Evolutionary conservation across 1,284 basidiomycete genomes (phyloP), one percentile per base, ranked within the genome.

Genomic region (Coniophora puteana): DNA sequence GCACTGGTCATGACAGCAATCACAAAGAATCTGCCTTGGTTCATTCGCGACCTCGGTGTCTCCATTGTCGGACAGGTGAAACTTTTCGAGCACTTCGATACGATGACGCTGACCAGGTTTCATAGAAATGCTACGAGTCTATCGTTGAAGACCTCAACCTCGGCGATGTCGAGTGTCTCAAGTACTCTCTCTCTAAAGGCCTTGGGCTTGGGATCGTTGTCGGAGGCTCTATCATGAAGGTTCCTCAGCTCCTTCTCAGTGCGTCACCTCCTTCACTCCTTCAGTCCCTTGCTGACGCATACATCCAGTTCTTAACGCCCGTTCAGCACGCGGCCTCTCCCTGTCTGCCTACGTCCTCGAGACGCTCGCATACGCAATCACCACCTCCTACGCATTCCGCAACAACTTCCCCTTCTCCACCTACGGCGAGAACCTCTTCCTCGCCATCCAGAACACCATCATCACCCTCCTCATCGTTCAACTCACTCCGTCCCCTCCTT

Each of bases 211-310:
- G 88, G 0, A 94, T 99, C 48, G 93, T 98, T 29, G 69, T 91
- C 1, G 95, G 93, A 38, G 93, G 94, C 2, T 85, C 86, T 20
- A 91, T 98, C 47, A 90, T 98, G 82, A 98, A 98, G 67, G 76
- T 98, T 11, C 95, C 95, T 4, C 95, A 98, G 57, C 65, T 92
- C 8, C 54, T 84, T 20, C 72, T 87, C 40, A 85, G 84, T 88
- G 53, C 58, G 84, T 73, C 16, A 4, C 24, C n/a, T 18, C 11
- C 34, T 45, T 24, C 8, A 13, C n/a, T n/a, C n/a, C 8, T 13
- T 27, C 25, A 17, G 25, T 23, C 13, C 17, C 14, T 38, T 23
- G 18, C 20, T 31, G 28, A 46, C 21, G 31, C 46, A 48, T 30
- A 62, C 1, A 12, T 21, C 5, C 48, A 84, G 80, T 85, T 46